Conservation (phyloP, 768 basidiomycete species). For the Leccinum barrowsii region DNA sequence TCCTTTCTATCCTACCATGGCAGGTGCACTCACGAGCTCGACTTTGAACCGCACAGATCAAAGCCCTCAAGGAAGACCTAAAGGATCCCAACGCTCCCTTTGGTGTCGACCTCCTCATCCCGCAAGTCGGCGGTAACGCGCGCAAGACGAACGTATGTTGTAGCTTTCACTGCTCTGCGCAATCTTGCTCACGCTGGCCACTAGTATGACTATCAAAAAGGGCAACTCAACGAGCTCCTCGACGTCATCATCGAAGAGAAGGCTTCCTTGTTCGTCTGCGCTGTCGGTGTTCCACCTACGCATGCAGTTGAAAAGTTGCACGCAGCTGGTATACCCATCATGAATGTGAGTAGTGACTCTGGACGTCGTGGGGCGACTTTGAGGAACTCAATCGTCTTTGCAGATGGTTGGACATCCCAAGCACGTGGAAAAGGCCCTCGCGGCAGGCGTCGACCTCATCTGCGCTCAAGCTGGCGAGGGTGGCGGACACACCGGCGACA, state of each 20-base stretch:
- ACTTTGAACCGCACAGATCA: slow-evolving; percentile 51
- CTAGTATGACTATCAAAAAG: slow-evolving; percentile 87
- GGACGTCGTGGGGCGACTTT: background rate
- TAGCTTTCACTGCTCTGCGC: background rate
- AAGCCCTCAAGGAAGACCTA: slow-evolving; percentile 66
- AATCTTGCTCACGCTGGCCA: background rate
- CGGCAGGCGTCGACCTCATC: slow-evolving; percentile 85
- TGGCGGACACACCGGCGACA: slow-evolving; percentile 84
- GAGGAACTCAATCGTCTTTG: background rate
- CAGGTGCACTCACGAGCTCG: slow-evolving; percentile 5
- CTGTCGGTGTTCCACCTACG: slow-evolving; percentile 82
- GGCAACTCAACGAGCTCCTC: slow-evolving; percentile 77
- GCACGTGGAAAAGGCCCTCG: slow-evolving; percentile 78
- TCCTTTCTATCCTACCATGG: background rate
- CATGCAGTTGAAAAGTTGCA: slow-evolving; percentile 80
- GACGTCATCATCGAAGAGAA: slow-evolving; percentile 93
- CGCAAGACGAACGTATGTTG: slow-evolving; percentile 81
- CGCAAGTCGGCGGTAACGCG: slow-evolving; percentile 81
- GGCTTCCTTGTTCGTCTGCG: slow-evolving; percentile 84
- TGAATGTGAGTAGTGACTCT: slow-evolving; percentile 55
- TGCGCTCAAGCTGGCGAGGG: slow-evolving; percentile 94
- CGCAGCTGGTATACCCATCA: slow-evolving; percentile 78
- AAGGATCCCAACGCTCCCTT: slow-evolving; percentile 77
- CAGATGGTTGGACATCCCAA: slow-evolving; percentile 95
- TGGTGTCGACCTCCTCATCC: slow-evolving; percentile 88